Evolutionary conservation across 2,329 filamentous ascomycete species (phyloP).

Genomic region (Venturia pyrina): DNA sequence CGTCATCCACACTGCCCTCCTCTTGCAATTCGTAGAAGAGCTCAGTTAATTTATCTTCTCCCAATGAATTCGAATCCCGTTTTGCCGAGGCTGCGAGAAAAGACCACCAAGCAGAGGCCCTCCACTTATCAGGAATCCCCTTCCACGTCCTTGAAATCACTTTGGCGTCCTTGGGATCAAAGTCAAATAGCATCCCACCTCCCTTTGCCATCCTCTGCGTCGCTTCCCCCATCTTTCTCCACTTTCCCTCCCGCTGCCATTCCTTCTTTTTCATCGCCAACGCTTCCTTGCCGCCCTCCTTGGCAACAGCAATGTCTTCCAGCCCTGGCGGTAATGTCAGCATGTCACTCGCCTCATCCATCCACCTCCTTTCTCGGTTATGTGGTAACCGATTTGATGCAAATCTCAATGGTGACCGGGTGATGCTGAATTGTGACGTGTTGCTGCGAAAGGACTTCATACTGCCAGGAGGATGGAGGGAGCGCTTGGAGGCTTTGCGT

Average conservation of each 20-base stretch:
- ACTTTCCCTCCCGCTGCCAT: slow-evolving; percentile 53
- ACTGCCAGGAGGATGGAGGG: slow-evolving; percentile 31
- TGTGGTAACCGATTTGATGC: slow-evolving; percentile 41
- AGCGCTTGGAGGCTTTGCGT: slow-evolving; percentile 15
- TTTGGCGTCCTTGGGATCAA: slow-evolving; percentile 68
- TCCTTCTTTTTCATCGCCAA: slow-evolving; percentile 47
- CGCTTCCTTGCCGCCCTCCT: slow-evolving; percentile 38
- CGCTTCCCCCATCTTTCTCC: slow-evolving; percentile 53
- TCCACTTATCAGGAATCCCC: slow-evolving; percentile 93
- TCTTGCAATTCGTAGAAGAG: slow-evolving; percentile 64
- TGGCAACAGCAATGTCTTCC: slow-evolving; percentile 32
- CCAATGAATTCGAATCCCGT: slow-evolving; percentile 48
- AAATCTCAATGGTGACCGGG: slow-evolving; percentile 36
- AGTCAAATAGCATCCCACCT: slow-evolving; percentile 61
- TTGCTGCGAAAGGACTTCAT: slow-evolving; percentile 28
- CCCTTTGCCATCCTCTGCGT: slow-evolving; percentile 25
- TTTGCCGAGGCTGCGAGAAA: slow-evolving; percentile 74
- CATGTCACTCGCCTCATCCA: slow-evolving; percentile 56
- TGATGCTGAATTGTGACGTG: slow-evolving; percentile 28
- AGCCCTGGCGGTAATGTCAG: slow-evolving; percentile 48
- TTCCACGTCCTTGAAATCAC: slow-evolving; percentile 93
- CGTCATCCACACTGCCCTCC: slow-evolving; percentile 73
- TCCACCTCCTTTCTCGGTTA: slow-evolving; percentile 38
- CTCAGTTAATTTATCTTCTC: slow-evolving; percentile 61
- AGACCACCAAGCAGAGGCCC: slow-evolving; percentile 85